Evolutionary conservation across 192 early-diverging fungal genomes (phyloP), one percentile per base, ranked within the genome.

Genomic region (Paraglomus occultum): DNA sequence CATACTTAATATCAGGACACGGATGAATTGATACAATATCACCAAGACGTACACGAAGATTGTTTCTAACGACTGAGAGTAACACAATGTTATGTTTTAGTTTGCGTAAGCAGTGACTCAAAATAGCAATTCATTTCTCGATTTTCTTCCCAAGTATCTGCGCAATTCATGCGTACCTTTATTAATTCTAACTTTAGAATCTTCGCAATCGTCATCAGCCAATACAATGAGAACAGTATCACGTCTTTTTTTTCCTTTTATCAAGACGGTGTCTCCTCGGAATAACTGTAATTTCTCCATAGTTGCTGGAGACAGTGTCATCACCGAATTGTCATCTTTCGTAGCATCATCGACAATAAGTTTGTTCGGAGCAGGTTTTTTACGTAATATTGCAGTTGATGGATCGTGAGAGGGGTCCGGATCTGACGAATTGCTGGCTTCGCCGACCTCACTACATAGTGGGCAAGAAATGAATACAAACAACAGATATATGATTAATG

Each of bases 181-280:
- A 86, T 98, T 95, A 72, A 99, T 88, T 70, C 90, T 84, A 74
- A 95, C 91, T 82, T 98, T 98, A 74, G 90, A 90, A 73, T 90
- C 88, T 73, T 98, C 96, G 58, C 94, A 86, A 43, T 88, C 84
- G 73, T 98, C 96, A 82, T 96, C 94, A 54, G 91, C 85, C 49
- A 97, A 82, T 59, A 95, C 94, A 71, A 98, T 94, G 45, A 99
- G 79, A 15, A 98, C 95, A 11, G 97, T 99, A 76, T 99, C 95
- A 71, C 88, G 87, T 76, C 96, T 89, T 88, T 95, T 97, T 86
- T 99, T 99, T 75, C 97, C 97, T 84, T 97, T 97, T 74, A 99
- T 74, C 38, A 99, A 75, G 51, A 97, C 89, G 71, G 91, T 95
- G 82, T 99, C 97, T 68, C 95, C 97, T 72, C 94, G 80, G 85